phyloP scores from a whole-genome alignment of 345 rosid genomes.

The Camelina sativa region DNA sequence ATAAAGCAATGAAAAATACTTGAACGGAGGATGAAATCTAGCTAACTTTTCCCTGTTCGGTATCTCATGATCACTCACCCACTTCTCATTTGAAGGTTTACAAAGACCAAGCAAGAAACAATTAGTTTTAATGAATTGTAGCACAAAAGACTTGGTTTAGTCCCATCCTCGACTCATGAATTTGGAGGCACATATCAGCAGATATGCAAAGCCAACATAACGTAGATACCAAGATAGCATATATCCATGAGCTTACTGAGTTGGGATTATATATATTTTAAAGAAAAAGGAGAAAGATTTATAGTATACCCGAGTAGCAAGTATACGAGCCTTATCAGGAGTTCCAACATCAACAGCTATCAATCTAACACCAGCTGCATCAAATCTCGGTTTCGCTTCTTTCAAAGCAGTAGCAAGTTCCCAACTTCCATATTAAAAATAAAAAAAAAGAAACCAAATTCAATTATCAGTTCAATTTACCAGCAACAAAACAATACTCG shows the following conservation, averaged over 20 bases:
- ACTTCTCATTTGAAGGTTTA: not conserved
- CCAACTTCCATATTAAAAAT: conserved; percentile 62
- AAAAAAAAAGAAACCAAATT: not conserved
- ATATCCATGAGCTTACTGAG: not conserved
- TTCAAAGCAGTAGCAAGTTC: conserved; percentile 74
- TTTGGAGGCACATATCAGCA: not conserved
- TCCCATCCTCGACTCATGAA: not conserved
- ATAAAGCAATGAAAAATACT: not conserved
- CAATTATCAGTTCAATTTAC: not conserved
- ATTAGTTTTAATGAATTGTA: not conserved
- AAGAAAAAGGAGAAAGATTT: not conserved
- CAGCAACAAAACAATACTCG: not conserved
- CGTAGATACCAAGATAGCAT: not conserved
- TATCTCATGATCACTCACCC: not conserved
- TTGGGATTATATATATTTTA: not conserved
- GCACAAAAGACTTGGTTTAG: not conserved
- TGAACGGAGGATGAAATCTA: not conserved
- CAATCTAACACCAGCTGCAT: conserved; percentile 79
- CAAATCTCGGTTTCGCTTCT: conserved; percentile 69
- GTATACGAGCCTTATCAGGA: conserved; percentile 76
- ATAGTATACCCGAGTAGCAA: conserved; percentile 60
- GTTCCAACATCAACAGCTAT: conserved; percentile 87
- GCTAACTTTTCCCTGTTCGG: not conserved
- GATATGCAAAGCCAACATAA: not conserved
- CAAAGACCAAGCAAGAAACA: not conserved